Evolutionary conservation across 2,329 filamentous ascomycete species (phyloP), one percentile per base, ranked within the genome.

Genomic region (Furcasterigmium sp.): DNA sequence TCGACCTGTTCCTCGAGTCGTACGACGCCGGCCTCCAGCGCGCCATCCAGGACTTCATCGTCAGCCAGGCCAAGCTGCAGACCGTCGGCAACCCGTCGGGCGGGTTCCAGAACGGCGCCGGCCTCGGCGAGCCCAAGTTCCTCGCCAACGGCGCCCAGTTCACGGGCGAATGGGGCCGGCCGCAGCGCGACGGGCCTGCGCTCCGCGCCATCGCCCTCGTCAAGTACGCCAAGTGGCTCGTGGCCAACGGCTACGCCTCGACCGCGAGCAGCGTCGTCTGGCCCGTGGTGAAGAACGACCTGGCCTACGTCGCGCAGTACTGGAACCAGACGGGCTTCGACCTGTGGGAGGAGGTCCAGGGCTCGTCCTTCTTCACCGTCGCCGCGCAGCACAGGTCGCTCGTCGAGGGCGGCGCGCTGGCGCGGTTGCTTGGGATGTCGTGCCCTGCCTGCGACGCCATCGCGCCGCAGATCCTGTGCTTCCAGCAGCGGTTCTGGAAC

Each of bases 331-430:
- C 75, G 0, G 76, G 76, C 6, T 93, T 81, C 55, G 88, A 94
- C 59, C 73, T 94, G 3, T 93, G 88, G 88, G 88, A 93, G 59
- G 88, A 93, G 60, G 78, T 91, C 13, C 68, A 72, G 19, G 85
- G 86, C 32, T 82, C 78, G 18, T 90, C 85, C 1, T 93, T 91
- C 69, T 94, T 91, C 63, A 93, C 87, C 2, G 67, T 82, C 25
- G 78, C 80, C 3, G 75, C 76, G 32, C 80, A 86, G 47, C 81
- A 91, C 58, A 79, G 87, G 52, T 74, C 80, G n/a, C 68, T 84
- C 13, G 68, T 82, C 7, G 80, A 87, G 63, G 87, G 88, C 6
- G 78, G 72, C 43, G 69, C 72, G 3, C 72, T 93, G 14, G 86
- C 87, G 4, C 62, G 63, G n/a, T 67, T 70, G 17, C 70, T 91